A percentile compares a stretch with the other conserved stretches of the same genome.
Evolutionary conservation across 2,329 filamentous ascomycete species (phyloP).

Genomic region (Alternaria sp.): DNA sequence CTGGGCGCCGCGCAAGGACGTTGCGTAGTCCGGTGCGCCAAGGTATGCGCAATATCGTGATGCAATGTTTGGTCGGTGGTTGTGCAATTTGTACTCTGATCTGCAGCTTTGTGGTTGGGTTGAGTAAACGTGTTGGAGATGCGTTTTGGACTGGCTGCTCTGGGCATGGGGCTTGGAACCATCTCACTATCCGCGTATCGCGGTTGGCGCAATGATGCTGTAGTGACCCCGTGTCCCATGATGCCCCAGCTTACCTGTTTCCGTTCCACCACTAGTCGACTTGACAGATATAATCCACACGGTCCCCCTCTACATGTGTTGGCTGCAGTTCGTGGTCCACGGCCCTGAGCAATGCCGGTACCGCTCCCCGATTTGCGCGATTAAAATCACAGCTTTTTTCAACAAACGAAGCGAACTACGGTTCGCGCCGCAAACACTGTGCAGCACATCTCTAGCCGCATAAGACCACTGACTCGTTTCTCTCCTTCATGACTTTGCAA

Average conservation of each 20-base stretch:
- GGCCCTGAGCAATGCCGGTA: constrained; percentile 16
- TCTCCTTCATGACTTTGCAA: neutral
- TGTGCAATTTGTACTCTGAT: constrained; percentile 14
- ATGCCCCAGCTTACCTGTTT: constrained; percentile 4
- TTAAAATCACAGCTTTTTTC: constrained; percentile 11
- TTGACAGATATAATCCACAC: constrained; percentile 9
- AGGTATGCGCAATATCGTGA: constrained; percentile 9
- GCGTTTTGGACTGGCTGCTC: constrained; percentile 13
- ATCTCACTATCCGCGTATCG: constrained; percentile 14
- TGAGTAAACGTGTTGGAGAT: constrained; percentile 9
- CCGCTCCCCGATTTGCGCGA: constrained; percentile 9
- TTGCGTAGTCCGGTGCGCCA: constrained; percentile 16
- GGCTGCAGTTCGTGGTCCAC: constrained; percentile 5
- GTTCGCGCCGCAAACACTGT: constrained; percentile 13
- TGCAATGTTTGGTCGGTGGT: constrained; percentile 6
- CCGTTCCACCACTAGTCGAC: neutral
- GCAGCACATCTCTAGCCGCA: constrained; percentile 6
- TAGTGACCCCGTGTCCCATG: constrained; percentile 6
- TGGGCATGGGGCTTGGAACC: constrained; percentile 19
- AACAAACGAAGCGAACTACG: constrained; percentile 9
- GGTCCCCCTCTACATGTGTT: neutral
- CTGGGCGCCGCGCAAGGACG: constrained; percentile 19
- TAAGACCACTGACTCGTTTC: neutral
- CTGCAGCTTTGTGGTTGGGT: constrained; percentile 8
- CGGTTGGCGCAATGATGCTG: constrained; percentile 15